These are phyloP conservation scores for Laguncularia racemosa DNA, from an alignment of 345 rosid genomes.

Conservation along the genomic window DNA sequence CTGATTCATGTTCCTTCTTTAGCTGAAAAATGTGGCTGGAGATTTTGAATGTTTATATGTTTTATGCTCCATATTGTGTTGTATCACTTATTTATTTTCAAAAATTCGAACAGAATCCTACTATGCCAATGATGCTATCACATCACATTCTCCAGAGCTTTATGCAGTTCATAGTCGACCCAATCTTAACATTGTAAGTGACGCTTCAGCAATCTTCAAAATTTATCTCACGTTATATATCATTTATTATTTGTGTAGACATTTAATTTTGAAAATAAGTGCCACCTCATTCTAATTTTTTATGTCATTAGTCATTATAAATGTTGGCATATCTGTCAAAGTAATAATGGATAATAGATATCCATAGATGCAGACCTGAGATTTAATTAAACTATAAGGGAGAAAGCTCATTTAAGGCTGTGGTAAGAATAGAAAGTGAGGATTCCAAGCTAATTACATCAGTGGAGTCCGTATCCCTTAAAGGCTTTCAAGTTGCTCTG, in stretches of 20 bases:
- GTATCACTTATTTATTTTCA: conserved; percentile 11
- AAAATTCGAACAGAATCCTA: conserved; percentile 38
- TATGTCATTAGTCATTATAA: too few species aligned
- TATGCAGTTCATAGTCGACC: conserved; percentile 39
- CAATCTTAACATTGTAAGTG: conserved; percentile 50
- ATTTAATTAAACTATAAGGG: too few species aligned
- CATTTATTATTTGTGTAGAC: background rate
- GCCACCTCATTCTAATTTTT: too few species aligned
- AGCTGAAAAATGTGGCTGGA: background rate
- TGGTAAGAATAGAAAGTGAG: too few species aligned
- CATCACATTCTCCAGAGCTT: conserved; percentile 30
- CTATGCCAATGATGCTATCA: conserved; percentile 45
- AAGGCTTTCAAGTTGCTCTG: too few species aligned
- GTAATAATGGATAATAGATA: too few species aligned
- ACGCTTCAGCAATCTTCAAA: conserved; percentile 8
- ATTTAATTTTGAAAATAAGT: too few species aligned
- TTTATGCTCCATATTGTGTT: conserved; percentile 2
- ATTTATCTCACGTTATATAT: background rate
- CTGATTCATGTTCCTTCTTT: background rate
- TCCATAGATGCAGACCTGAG: too few species aligned
- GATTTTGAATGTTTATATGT: background rate
- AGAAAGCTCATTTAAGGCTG: too few species aligned
- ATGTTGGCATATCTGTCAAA: too few species aligned
- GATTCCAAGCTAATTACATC: too few species aligned
- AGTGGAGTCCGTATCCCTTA: too few species aligned